Base-by-base conservation (phyloP, 2,329 filamentous ascomycete genomes). In the Fonsecaea nubica region DNA sequence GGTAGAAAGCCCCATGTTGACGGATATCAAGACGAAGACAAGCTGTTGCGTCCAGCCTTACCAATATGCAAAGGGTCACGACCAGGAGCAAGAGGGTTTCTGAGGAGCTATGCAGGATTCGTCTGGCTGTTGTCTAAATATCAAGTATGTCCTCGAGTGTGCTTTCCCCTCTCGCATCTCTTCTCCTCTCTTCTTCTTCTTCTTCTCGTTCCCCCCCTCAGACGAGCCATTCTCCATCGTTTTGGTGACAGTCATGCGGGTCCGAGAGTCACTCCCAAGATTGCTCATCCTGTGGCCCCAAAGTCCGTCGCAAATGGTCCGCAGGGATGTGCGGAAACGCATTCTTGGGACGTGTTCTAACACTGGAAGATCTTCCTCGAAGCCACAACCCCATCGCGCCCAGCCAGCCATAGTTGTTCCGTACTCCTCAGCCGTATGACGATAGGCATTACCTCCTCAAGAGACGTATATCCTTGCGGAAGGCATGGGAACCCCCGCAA, bases 1-100 rank as follows among this genome's bases (percentile, higher is more conserved):
- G 35, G 55, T 54, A 33, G 67, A 61, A 57, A 69, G 61, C n/a
- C 18, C 65, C 65, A 67, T 67, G 32, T 25, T 35, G 48, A 58
- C 25, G 9, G 21, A 25, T 50, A 50, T 25, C 9, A 21, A 50
- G n/a, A 38, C 8, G 21, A 9, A 9, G 42, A 42, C 25, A 42
- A 40, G 30, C 25, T 36, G 18, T 32, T 33, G 3, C 18, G 10
- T 25, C 25, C 45, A 25, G 45, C 45, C 45, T 50, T 25, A 50
- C 45, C 45, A 50, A 50, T 50, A 12, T 25, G 45, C 45, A 12
- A 50, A 50, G 45, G 45, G 18, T 10, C 45, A 50, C 45, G 18
- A 21, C 40, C 45, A 50, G 45, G 18, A 50, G 21, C 18, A 50
- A 13, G 45, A 50, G 45, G 45, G 18, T 9, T 50, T 50, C 3